Conservation (phyloP, 257 asterid species). For the Solanum dulcamara region DNA sequence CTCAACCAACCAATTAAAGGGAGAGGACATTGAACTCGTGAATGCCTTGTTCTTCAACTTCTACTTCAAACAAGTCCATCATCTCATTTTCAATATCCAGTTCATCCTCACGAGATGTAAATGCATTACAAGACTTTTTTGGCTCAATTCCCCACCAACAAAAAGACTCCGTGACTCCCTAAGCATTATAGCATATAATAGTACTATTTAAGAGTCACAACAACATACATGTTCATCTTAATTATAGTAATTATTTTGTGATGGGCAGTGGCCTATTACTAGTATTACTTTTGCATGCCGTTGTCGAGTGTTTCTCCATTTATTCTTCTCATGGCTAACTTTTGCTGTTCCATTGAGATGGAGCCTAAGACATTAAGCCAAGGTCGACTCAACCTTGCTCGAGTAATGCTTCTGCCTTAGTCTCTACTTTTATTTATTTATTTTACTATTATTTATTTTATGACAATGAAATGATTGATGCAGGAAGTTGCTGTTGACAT, state of each 20-base stretch:
- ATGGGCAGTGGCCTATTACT: constrained; percentile 5
- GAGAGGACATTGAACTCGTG: constrained; percentile 14
- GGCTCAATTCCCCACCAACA: constrained; percentile 4
- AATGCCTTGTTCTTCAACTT: constrained; percentile 1
- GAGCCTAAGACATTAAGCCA: constrained; percentile 69
- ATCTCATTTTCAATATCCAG: not conserved
- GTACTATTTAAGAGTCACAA: not conserved
- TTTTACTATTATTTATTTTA: not conserved
- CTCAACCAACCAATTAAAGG: constrained; percentile 16
- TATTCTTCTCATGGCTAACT: constrained; percentile 43
- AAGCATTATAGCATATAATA: not conserved
- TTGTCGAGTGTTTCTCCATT: not conserved
- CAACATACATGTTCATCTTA: not conserved
- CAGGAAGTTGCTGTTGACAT: constrained; percentile 73
- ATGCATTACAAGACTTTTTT: not conserved
- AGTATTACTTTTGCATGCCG: not conserved
- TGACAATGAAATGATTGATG: not conserved
- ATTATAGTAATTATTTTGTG: not conserved
- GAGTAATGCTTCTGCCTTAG: constrained; percentile 15
- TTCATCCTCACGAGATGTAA: constrained; percentile 8
- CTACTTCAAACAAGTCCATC: not conserved
- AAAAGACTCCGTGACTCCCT: constrained; percentile 28
- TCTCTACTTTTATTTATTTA: not conserved
- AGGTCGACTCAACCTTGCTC: constrained; percentile 43
- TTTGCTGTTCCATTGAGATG: constrained; percentile 57